Evolutionary conservation across 192 early-diverging fungal species (phyloP), one percentile per base, ranked within the genome.

Genomic region (Diversispora epigaea): DNA sequence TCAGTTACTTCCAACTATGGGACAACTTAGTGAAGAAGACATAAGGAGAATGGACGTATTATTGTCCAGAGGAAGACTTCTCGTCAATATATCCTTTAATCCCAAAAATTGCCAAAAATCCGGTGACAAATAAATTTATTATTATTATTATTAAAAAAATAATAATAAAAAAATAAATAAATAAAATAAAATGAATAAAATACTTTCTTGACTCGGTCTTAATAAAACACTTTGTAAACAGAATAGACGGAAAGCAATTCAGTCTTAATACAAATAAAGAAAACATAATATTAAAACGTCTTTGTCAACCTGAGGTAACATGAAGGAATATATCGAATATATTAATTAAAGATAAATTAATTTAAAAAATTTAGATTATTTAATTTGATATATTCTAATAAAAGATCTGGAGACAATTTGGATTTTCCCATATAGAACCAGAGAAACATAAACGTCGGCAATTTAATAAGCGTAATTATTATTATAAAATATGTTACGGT

Each of bases 391-490:
- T 52, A 44, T 19, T 17, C 25, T 61, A 41, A 56, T 56, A 17
- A 32, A 19, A 73, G 71, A 62, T 73, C 44, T 73, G 71, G 71
- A 58, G 25, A 17, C 50, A 73, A 61, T 73, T 73, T 62, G 71
- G 71, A 7, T 73, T 73, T 45, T 73, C 71, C 4, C 21, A 46
- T 61, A 63, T 73, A 12, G 17, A 41, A 62, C 44, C 71, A 5
- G 58, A 44, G 17, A 39, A 41, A 39, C 15, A 39, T 17, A 47
- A 58, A 49, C n/a, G 8, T 68, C 44, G 71, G 22, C 56, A 73
- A 63, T 73, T 47, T 19, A 63, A 50, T 19, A 60, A 50, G 62
- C n/a, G 71, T 73, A 22, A 49, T 56, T 60, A 11, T 55, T n/a
- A 25, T 43, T 21, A 32, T 17, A 3, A n/a, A 57, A 17, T 19